A percentile compares a stretch with the other conserved stretches of the same genome.
Conservation (phyloP, 2,329 filamentous ascomycete species). For the Cercospora zeae-maydis region DNA sequence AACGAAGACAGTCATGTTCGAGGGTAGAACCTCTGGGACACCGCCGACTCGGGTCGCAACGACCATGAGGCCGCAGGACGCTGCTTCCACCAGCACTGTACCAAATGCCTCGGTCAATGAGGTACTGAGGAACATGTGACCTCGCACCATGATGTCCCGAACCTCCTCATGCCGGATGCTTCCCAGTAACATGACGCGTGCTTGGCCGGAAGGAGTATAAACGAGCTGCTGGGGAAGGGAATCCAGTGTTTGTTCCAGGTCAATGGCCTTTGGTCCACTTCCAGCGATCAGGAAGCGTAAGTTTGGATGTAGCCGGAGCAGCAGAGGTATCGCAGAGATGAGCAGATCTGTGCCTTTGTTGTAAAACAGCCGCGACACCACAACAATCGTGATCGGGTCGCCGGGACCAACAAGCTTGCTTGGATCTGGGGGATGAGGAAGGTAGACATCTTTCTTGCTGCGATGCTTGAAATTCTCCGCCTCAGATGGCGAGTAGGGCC, state of each 20-base stretch:
- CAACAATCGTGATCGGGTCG: constrained; percentile 91
- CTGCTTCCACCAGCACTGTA: constrained; percentile 95
- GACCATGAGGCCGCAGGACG: constrained; percentile 91
- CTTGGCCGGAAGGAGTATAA: constrained; percentile 60
- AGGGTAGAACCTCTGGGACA: constrained; percentile 91
- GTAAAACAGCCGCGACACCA: constrained; percentile 95
- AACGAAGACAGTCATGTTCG: constrained; percentile 96
- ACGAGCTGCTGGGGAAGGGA: constrained; percentile 40
- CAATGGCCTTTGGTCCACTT: constrained; percentile 92
- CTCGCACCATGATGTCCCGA: constrained; percentile 92
- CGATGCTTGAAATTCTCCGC: constrained; percentile 21
- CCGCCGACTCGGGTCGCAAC: constrained; percentile 95
- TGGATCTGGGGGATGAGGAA: constrained; percentile 50
- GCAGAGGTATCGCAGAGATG: constrained; percentile 92
- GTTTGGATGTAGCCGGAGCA: constrained; percentile 83
- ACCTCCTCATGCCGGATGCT: constrained; percentile 94
- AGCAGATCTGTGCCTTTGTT: constrained; percentile 97
- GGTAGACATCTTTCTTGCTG: constrained; percentile 33
- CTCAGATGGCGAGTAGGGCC: constrained; percentile 56
- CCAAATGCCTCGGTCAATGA: constrained; percentile 95
- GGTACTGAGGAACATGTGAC: constrained; percentile 94
- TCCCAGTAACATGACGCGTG: constrained; percentile 87
- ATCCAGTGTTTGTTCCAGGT: constrained; percentile 97
- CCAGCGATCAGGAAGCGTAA: constrained; percentile 96
- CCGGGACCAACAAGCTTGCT: constrained; percentile 71